Evolutionary conservation across 176 grass and related monocot species (phyloP).

Genomic region (Zea mays): Zm-B73-REFERENCE-NAM-5.0 NC_050098.1:194999001-194999500

Average conservation of each 20-base stretch:
- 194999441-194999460: background rate
- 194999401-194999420: background rate
- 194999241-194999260: background rate
- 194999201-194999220: too few relatives aligned
- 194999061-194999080: constrained; percentile 62
- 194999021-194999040: background rate
- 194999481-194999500: background rate
- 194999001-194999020: constrained; percentile 1
- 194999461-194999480: constrained; percentile 1
- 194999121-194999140: constrained; percentile 70
- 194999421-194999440: background rate
- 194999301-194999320: too few relatives aligned
- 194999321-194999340: too few relatives aligned
- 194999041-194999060: background rate
- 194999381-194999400: too few relatives aligned
- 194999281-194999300: too few relatives aligned
- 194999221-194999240: background rate
- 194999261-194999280: too few relatives aligned
- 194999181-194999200: too few relatives aligned
- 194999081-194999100: constrained; percentile 59
- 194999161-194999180: background rate
- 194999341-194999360: too few relatives aligned
- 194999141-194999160: constrained; percentile 64
- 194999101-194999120: constrained; percentile 82
- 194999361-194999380: too few relatives aligned